phyloP scores from a whole-genome alignment of 225 moss, liverwort and hornwort genomes.

The Pseudisothecium myosuroides region DNA sequence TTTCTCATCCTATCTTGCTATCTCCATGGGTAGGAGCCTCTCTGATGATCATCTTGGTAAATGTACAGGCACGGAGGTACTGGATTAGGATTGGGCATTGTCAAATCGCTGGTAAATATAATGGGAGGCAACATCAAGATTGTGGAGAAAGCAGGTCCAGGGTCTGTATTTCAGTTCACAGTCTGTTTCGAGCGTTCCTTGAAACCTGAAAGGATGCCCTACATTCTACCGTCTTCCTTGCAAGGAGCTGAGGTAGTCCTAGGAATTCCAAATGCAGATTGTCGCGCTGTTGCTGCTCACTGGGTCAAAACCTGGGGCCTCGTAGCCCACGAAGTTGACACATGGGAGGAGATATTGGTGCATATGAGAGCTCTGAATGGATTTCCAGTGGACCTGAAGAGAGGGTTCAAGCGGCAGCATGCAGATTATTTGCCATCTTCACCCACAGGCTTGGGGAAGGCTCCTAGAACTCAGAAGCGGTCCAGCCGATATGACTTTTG shows the following conservation, averaged over 20 bases:
- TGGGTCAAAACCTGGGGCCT: slow-evolving; percentile 63
- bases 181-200: slow-evolving; percentile 46
- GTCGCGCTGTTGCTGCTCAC: slow-evolving; percentile 48
- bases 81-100: slow-evolving; percentile 71
- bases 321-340: slow-evolving; percentile 37
- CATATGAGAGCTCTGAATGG: slow-evolving; percentile 47
- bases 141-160: slow-evolving; percentile 53
- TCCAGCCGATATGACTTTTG: slow-evolving; percentile 40
- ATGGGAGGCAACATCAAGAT: slow-evolving; percentile 71
- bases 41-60: not conserved
- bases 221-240: slow-evolving; percentile 24
- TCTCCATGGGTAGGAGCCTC: not conserved
- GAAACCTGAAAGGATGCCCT: slow-evolving; percentile 24
- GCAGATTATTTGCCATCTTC: not conserved
- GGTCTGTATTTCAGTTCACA: slow-evolving; percentile 63
- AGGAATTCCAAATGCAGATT: slow-evolving; percentile 62
- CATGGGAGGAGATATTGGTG: slow-evolving; percentile 55
- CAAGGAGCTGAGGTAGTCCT: slow-evolving; percentile 43
- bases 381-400: not conserved
- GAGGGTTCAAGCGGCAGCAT: not conserved
- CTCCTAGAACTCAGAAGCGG: slow-evolving; percentile 16
- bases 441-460: not conserved
- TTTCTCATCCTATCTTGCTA: not conserved
- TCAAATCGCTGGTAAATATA: slow-evolving; percentile 55
- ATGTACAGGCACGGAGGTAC: slow-evolving; percentile 68